phyloP scores from a whole-genome alignment of 495 filamentous ascomycete species.

The Tetracladium marchalianum region DNA sequence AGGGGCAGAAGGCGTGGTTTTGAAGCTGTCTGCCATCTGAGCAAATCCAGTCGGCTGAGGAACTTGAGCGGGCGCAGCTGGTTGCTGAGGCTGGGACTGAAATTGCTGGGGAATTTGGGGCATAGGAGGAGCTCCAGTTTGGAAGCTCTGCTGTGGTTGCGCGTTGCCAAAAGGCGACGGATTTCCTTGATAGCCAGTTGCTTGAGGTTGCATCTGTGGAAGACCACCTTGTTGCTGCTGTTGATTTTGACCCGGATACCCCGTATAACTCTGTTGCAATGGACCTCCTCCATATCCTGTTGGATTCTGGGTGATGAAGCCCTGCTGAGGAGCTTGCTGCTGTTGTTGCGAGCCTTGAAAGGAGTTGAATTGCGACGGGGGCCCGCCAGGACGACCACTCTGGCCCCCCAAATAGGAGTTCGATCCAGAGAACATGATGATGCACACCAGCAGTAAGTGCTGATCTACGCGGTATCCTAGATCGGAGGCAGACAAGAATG shows the following conservation, averaged over 20 bases:
- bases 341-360: conserved; percentile 50
- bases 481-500: too few relatives aligned
- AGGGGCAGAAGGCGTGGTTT: conserved; percentile 42
- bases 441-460: conserved; percentile 5
- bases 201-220: conserved; percentile 30
- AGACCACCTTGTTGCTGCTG: conserved; percentile 26
- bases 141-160: conserved; percentile 38
- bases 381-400: conserved; percentile 61
- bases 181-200: conserved; percentile 29
- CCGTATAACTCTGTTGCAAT: conserved; percentile 54
- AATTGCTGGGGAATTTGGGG: conserved; percentile 46
- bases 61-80: conserved; percentile 34
- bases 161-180: conserved; percentile 21
- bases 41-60: conserved; percentile 65
- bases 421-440: conserved; percentile 77
- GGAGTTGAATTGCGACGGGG: conserved; percentile 39
- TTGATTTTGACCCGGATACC: conserved; percentile 42
- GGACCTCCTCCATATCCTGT: conserved; percentile 48
- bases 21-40: conserved; percentile 82
- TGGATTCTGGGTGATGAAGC: conserved; percentile 48
- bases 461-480: too few relatives aligned
- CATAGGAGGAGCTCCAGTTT: conserved; percentile 40
- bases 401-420: conserved; percentile 74
- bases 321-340: conserved; percentile 47
- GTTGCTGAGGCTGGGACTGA: conserved; percentile 22